These are phyloP conservation scores for Sporobolomyces pararoseus DNA, from an alignment of 768 basidiomycete genomes.

Conservation along the genomic window DNA sequence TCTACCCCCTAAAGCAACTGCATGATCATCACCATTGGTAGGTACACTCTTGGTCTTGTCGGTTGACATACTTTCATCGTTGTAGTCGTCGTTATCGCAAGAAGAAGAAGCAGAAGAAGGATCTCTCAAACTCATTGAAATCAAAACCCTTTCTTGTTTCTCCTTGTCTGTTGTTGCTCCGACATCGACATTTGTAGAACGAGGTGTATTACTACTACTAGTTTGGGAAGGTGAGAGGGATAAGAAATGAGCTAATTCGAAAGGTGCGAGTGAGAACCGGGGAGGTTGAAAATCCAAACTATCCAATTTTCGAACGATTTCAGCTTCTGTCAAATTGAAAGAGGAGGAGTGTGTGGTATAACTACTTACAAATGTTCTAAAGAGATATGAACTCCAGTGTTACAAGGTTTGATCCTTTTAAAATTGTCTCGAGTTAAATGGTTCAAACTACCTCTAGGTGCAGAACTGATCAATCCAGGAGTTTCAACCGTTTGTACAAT, in stretches of 20 bases:
- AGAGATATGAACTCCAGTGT: constrained; percentile 19
- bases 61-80: too few species aligned
- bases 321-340: neutral
- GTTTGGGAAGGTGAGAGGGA: neutral
- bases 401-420: neutral
- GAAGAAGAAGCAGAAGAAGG: too few species aligned
- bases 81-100: too few species aligned
- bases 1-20: neutral
- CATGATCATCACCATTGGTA: neutral
- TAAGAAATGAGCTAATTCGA: constrained; percentile 14
- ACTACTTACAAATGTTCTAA: constrained; percentile 35
- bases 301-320: too few species aligned
- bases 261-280: constrained; percentile 8
- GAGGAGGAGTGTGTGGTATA: too few species aligned
- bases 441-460: neutral
- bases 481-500: neutral
- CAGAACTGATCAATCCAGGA: neutral
- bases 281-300: constrained; percentile 13
- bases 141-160: neutral
- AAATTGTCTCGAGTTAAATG: constrained; percentile 10
- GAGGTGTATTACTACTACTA: too few species aligned
- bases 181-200: neutral
- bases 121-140: constrained; percentile 4
- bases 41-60: neutral
- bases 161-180: neutral